Evolutionary conservation across 495 filamentous ascomycete species (phyloP), one percentile per base, ranked within the genome.

Genomic region (Cercophora sp.): DNA sequence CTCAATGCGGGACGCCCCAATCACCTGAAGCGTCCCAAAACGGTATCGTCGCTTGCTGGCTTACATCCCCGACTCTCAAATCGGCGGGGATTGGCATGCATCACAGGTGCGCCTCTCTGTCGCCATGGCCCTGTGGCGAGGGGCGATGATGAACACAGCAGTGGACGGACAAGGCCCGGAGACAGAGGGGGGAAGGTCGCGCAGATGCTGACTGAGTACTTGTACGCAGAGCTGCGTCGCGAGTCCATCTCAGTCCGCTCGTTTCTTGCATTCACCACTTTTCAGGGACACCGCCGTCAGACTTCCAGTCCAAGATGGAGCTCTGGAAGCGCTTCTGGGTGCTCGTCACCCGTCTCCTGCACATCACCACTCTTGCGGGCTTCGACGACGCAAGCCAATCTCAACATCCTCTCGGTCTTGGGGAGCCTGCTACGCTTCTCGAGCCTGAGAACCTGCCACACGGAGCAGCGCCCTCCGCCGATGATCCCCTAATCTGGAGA

Each of bases 311-410:
- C 44, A 19, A 48, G 9, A 48, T 48, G 44, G 44, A 48, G 23
- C 25, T 48, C 44, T 32, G 44, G 46, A 26, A 13, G 13, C 46
- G 31, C 20, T 36, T 51, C 37, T 51, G 48, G 48, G 48, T 42
- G 36, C 35, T 51, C 32, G 48, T 31, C 25, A 42, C 48, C 23
- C 48, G 36, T 41, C 36, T 51, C 16, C 48, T 51, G 9, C 29
- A 34, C 13, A 29, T 51, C 23, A 51, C 48, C 18, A 51, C 48
- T 43, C 48, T 51, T 5, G 29, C 48, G 23, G 13, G 15, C 3
- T 16, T 29, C 24, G 44, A 47, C 4, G 23, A 23, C 15, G 5
- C 25, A 23, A 34, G 37, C 16, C 35, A n/a, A 15, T 29, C 48
- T 24, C 48, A 51, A 51, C 15, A 8, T 42, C 48, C 48, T 31